Evolutionary conservation across 768 basidiomycete genomes (phyloP), one percentile per base, ranked within the genome.

Genomic region (Tylopilus felleus): DNA sequence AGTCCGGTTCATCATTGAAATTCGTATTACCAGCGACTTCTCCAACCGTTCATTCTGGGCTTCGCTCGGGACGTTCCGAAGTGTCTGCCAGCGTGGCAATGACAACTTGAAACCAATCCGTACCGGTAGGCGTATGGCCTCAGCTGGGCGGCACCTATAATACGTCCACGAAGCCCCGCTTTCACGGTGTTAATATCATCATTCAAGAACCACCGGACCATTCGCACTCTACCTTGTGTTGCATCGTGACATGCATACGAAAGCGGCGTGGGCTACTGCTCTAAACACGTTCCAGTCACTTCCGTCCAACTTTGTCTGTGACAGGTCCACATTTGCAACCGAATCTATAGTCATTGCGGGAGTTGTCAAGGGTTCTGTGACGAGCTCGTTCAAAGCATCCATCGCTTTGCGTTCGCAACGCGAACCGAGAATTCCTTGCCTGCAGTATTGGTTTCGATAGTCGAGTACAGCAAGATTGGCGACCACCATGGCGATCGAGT

Each of bases 1-100:
- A n/a, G n/a, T n/a, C n/a, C n/a, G n/a, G n/a, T 33, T 17, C 55
- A 57, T 60, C 57, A 40, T 50, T 53, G 49, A 59, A 56, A 59
- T 58, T 62, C 49, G 33, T 51, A n/a, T 21, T 12, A 45, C 23
- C 8, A 42, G 41, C 39, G 19, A 35, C 59, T 62, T 58, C 39
- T 48, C 22, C 36, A 31, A 25, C 39, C 41, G n/a, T 43, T 61
- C 53, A n/a, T n/a, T n/a, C n/a, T n/a, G n/a, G 48, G 52, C 48
- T 54, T 57, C 49, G 19, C 39, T 23, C 21, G 31, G 36, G 40
- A 29, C 19, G 44, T 35, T 49, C 43, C n/a, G 33, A 55, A 44
- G 39, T 45, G n/a, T n/a, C n/a, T n/a, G n/a, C n/a, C 36, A 55
- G 36, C 47, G 52, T 53, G 47, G 52, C 44, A 50, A 53, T 40